phyloP scores from a whole-genome alignment of 495 filamentous ascomycete species.

The Talaromyces proteolyticus region DNA sequence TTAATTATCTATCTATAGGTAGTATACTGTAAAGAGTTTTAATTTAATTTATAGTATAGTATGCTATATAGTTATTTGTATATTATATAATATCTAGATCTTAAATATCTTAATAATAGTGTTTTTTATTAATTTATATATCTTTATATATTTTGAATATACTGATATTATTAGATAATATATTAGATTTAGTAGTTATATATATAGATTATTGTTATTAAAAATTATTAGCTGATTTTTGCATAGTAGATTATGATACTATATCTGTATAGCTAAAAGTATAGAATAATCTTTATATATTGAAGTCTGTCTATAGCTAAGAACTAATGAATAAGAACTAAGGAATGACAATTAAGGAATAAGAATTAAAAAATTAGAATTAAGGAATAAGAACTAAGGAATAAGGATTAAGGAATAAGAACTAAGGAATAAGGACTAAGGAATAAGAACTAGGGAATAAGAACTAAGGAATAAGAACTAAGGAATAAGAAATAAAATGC shows the following conservation, averaged over 20 bases:
- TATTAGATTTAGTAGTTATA: neutral
- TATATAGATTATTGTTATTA: neutral
- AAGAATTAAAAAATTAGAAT: too few relatives aligned
- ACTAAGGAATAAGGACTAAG: too few relatives aligned
- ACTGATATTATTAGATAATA: neutral
- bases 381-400: too few relatives aligned
- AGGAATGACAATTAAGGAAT: too few relatives aligned
- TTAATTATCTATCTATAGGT: neutral
- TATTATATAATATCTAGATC: neutral
- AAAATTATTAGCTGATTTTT: neutral
- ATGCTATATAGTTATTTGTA: neutral
- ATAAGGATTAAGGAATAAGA: too few relatives aligned
- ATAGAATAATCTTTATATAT: too few relatives aligned
- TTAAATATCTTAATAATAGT: neutral
- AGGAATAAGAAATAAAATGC: too few relatives aligned
- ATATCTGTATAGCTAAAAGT: too few relatives aligned
- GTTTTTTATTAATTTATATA: neutral
- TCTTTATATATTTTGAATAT: neutral
- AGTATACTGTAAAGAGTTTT: neutral
- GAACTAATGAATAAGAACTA: too few relatives aligned
- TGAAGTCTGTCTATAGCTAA: too few relatives aligned
- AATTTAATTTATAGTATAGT: neutral
- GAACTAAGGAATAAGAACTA: too few relatives aligned
- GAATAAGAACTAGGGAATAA: too few relatives aligned
- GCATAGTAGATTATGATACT: neutral